A percentile compares a stretch with the other conserved stretches of the same genome.
phyloP scores from a whole-genome alignment of 352 stramenopile genomes.

The Thraustotheca clavata region DNA sequence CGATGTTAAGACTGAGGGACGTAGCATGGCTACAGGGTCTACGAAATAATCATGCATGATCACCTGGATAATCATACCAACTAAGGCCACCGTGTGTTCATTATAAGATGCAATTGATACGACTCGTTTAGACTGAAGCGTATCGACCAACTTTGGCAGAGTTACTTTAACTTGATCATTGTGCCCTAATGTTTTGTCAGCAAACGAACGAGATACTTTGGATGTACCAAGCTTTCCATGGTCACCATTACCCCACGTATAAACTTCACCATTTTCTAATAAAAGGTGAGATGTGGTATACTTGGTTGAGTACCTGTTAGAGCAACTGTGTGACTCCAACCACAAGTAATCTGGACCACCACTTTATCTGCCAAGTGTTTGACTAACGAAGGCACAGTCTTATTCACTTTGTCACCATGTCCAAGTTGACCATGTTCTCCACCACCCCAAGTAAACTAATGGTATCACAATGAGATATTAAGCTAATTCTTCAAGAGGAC shows the following conservation, averaged over 20 bases:
- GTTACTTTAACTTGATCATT: conserved; percentile 92
- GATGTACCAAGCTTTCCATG: conserved; percentile 80
- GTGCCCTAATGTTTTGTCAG: conserved; percentile 44
- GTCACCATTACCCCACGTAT: conserved; percentile 90
- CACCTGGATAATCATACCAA: conserved; percentile 29
- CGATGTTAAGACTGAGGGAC: conserved; percentile 68
- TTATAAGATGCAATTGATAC: conserved; percentile 97
- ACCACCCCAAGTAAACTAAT: conserved; percentile 74
- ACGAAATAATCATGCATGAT: conserved; percentile 15
- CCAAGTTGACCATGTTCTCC: conserved; percentile 93
- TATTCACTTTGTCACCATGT: conserved; percentile 95
- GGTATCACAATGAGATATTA: background rate
- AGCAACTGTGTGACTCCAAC: conserved; percentile 93
- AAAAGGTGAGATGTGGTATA: background rate
- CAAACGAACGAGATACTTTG: background rate
- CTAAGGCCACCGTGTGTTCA: conserved; percentile 92
- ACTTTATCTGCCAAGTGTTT: conserved; percentile 82
- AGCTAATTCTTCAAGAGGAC: background rate
- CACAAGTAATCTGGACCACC: conserved; percentile 93
- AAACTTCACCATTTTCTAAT: conserved; percentile 83
- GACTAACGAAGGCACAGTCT: conserved; percentile 88
- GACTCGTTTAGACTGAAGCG: conserved; percentile 88
- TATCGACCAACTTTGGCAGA: conserved; percentile 88
- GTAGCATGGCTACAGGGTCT: conserved; percentile 67
- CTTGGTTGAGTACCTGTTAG: conserved; percentile 41